These are phyloP conservation scores for Sambucus nigra DNA, from an alignment of 129 eudicot genomes.

Conservation along the genomic window DNA sequence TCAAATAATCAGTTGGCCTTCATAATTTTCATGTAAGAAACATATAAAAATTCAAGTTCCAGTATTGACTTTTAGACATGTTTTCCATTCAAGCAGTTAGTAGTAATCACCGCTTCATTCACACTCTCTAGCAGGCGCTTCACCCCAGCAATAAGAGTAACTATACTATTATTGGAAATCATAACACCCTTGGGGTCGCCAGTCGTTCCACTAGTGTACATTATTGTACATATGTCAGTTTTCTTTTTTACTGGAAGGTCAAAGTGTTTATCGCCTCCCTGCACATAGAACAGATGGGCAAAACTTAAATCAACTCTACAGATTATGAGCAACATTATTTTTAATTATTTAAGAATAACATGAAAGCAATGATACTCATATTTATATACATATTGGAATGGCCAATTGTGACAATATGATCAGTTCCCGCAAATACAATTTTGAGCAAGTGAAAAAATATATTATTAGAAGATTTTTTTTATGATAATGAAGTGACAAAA, in stretches of 20 bases:
- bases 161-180: conserved; percentile 73
- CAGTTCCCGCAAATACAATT: not conserved
- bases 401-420: not conserved
- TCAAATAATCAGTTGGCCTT: no score
- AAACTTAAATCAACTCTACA: not conserved
- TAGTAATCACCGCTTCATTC: conserved; percentile 54
- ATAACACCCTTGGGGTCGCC: conserved; percentile 98
- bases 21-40: not conserved
- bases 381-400: not conserved
- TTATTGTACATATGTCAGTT: conserved; percentile 85
- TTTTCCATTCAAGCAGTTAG: not conserved
- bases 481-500: conserved; percentile 1
- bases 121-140: conserved; percentile 44
- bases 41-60: not conserved
- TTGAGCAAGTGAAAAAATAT: not conserved
- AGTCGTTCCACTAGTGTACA: conserved; percentile 99
- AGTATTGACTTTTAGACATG: conserved; percentile 1
- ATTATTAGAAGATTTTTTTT: no score
- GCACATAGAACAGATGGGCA: conserved; percentile 15
- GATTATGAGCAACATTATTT: not conserved
- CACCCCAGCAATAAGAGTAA: conserved; percentile 66
- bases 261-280: conserved; percentile 60
- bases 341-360: not conserved
- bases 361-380: not conserved
- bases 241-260: conserved; percentile 64